Base-by-base conservation (phyloP, 495 filamentous ascomycete species). In the Aspergillus sparsus region DNA sequence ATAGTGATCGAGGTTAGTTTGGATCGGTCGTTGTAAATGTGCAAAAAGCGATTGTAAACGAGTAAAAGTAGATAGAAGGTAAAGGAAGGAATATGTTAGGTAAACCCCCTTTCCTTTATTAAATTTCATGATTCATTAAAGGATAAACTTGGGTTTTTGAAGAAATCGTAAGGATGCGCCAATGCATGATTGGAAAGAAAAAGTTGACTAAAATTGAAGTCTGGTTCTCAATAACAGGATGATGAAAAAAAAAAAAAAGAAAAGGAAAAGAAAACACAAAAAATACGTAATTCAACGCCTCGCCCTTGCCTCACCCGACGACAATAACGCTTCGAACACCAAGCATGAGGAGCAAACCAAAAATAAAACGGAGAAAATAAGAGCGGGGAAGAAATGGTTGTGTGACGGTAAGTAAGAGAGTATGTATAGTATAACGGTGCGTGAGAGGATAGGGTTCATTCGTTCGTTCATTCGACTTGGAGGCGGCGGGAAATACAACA, bases 271-370 rank as follows among this genome's bases (percentile, higher is more conserved):
- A 55, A 4, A 55, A 3, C 35, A 15, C 6, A 55, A 47, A 8
- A 58, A 12, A n/a, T 51, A 60, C 16, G 18, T 42, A 31, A 39
- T 60, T 46, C 52, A 75, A 77, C 74, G 72, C 72, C 74, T 69
- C 61, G 66, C 73, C 21, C 58, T 59, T 55, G 57, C 68, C 57
- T 45, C 49, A 67, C 66, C 63, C 61, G 70, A 68, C 51, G 64
- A 71, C 45, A 49, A 58, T 62, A 73, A 70, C 67, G 66, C 70
- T 71, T 68, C 67, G 66, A 73, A 74, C 66, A 73, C 69, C 65
- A 13, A 55, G 59, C 45, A 62, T 53, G 44, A 57, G 54, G 55
- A 33, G n/a, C 33, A 15, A 33, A 16, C 8, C 4, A 41, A 54
- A 58, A 32, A 31, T 32, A 36, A 41, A 54, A 5, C 11, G 41